Evolutionary conservation across 805 yeast genomes (phyloP), one percentile per base, ranked within the genome.

Genomic region (Naumovozyma castellii): DNA sequence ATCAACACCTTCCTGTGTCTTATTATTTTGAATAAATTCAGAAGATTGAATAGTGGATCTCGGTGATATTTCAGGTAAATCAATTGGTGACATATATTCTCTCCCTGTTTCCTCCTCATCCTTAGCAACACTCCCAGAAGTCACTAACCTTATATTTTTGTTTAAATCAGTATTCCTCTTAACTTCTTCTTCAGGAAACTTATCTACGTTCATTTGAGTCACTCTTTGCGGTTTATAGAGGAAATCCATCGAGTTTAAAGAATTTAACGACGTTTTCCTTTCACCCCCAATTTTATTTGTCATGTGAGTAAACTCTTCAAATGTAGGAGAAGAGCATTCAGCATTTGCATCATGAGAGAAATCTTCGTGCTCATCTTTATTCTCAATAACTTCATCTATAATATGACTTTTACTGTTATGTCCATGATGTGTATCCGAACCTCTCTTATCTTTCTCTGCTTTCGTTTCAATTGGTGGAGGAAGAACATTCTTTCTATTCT

Each of bases 131-230:
- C 13, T n/a, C 15, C 25, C 39, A 4, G 22, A 13, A 29, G 13
- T 5, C n/a, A 9, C 32, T 8, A 5, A 29, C 5, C n/a, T 27
- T 6, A 47, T 32, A 18, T 43, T 40, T 36, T 49, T 53, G 43
- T 58, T 58, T 29, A 56, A 34, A 43, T 54, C 53, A 10, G 63
- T 58, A 38, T 58, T 58, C 38, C 59, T 51, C 28, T 48, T 44
- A 22, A 58, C 36, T 35, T 49, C 52, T 17, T 57, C 60, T 9
- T 57, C 59, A 4, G 54, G 47, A 34, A 45, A 48, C 33, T 47
- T 39, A 16, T 37, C 49, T 8, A 44, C 41, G 18, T 44, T 43
- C 22, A 46, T 35, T 31, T 47, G 51, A 10, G 48, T 39, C 3
- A 51, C 52, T 16, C 63, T 44, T 37, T 51, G 54, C 5, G 63